A percentile compares a stretch with the other conserved stretches of the same genome.
Conservation (phyloP, 2,329 filamentous ascomycete genomes). For the Aplosporella prunicola region DNA sequence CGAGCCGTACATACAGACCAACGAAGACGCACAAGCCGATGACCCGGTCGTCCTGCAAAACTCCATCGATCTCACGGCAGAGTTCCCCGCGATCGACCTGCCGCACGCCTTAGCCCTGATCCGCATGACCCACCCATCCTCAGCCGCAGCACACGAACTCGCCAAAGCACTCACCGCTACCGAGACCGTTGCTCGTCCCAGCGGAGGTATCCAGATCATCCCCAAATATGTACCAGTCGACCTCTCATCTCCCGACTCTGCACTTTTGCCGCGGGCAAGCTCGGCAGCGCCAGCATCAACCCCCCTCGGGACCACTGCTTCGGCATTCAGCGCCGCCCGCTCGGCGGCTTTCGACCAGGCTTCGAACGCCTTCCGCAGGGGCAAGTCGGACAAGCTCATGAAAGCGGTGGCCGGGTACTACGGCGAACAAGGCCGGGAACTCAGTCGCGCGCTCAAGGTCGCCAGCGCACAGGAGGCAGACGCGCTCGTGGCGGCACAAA, state of each 20-base stretch:
- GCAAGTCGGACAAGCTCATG: slow-evolving; percentile 63
- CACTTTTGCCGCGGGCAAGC: slow-evolving; percentile 16
- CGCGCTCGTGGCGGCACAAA: slow-evolving; percentile 58
- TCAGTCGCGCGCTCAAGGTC: slow-evolving; percentile 47
- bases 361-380: slow-evolving; percentile 47
- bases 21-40: slow-evolving; percentile 21
- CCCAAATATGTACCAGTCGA: slow-evolving; percentile 36
- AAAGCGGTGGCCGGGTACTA: slow-evolving; percentile 70
- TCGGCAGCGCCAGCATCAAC: slow-evolving; percentile 11
- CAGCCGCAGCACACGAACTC: slow-evolving; percentile 49
- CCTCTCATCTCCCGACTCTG: slow-evolving; percentile 21
- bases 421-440: slow-evolving; percentile 57
- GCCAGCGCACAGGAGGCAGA: slow-evolving; percentile 62
- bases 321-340: slow-evolving; percentile 38
- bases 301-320: slow-evolving; percentile 30
- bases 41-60: slow-evolving; percentile 38
- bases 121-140: slow-evolving; percentile 47
- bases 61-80: slow-evolving; percentile 43
- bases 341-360: slow-evolving; percentile 49
- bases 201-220: slow-evolving; percentile 39
- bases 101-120: slow-evolving; percentile 45
- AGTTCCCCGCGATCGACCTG: slow-evolving; percentile 45
- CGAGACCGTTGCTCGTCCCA: slow-evolving; percentile 14
- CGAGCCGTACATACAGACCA: slow-evolving; percentile 32
- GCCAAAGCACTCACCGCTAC: slow-evolving; percentile 43